Evolutionary conservation across 306 rosid species (phyloP).

Genomic region (Ochetophila trinervis): DNA sequence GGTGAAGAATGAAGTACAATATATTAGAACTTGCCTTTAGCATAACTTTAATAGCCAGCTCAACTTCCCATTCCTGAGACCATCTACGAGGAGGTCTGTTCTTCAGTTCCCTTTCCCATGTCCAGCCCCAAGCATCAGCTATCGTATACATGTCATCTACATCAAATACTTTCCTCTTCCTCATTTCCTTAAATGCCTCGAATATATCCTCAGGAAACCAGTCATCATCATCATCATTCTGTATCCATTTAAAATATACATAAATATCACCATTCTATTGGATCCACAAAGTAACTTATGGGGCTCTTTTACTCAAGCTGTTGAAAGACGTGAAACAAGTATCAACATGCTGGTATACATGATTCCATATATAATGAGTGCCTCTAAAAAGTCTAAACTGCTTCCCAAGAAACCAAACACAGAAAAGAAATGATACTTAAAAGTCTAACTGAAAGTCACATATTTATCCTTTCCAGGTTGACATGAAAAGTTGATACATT

Average conservation of each 20-base stretch:
- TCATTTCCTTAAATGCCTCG: conserved; percentile 92
- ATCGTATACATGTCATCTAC: conserved; percentile 91
- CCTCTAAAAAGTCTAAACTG: no score
- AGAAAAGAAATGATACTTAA: no score
- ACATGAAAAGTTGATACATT: background rate
- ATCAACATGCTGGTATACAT: no score
- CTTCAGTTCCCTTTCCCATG: conserved; percentile 80
- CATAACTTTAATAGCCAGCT: conserved; percentile 77
- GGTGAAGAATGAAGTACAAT: conserved; percentile 10
- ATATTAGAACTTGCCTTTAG: conserved; percentile 58
- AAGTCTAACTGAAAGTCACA: no score
- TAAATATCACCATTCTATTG: background rate
- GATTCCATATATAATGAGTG: no score
- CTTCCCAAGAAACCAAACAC: no score
- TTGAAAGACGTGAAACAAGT: no score
- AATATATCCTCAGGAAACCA: conserved; percentile 84
- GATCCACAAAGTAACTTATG: background rate
- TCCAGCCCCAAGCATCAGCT: conserved; percentile 99
- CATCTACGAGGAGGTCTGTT: conserved; percentile 69
- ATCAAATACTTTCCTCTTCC: conserved; percentile 76
- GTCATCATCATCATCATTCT: conserved; percentile 88
- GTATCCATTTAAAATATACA: conserved; percentile 23
- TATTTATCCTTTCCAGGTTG: no score
- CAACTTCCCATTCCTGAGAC: conserved; percentile 98
- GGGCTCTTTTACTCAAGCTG: no score